These are phyloP conservation scores for Trichophyton benhamiae DNA, from an alignment of 2,329 filamentous ascomycete genomes.

Conservation along the genomic window DNA sequence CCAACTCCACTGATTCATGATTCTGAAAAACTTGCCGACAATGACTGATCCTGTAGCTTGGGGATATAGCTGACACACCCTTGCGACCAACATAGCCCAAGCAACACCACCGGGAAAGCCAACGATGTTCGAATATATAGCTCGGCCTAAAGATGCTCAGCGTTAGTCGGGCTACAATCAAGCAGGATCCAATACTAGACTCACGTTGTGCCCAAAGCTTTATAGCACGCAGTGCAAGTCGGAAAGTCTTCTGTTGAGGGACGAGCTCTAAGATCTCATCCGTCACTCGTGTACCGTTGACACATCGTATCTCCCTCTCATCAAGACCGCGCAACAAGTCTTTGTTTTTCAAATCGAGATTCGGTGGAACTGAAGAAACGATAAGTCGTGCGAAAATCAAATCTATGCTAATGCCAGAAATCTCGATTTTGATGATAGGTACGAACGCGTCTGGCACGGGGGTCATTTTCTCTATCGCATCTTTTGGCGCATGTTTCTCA, in stretches of 20 bases:
- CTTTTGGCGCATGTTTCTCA: slow-evolving; percentile 59
- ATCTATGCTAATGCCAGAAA: slow-evolving; percentile 85
- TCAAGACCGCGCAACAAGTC: slow-evolving; percentile 73
- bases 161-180: background rate
- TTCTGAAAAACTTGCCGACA: slow-evolving; percentile 84
- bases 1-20: slow-evolving; percentile 88
- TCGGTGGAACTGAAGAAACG: slow-evolving; percentile 57
- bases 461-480: slow-evolving; percentile 72
- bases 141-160: slow-evolving; percentile 44
- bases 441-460: slow-evolving; percentile 84
- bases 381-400: slow-evolving; percentile 73
- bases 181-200: slow-evolving; percentile 9
- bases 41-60: slow-evolving; percentile 80
- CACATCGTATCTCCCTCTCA: slow-evolving; percentile 71
- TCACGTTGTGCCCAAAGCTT: slow-evolving; percentile 84
- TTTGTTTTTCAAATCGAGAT: slow-evolving; percentile 69
- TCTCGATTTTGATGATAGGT: slow-evolving; percentile 94
- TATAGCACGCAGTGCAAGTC: slow-evolving; percentile 76
- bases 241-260: slow-evolving; percentile 80
- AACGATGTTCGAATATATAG: slow-evolving; percentile 91
- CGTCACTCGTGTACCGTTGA: slow-evolving; percentile 90
- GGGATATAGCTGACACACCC: slow-evolving; percentile 91
- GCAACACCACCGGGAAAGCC: slow-evolving; percentile 94
- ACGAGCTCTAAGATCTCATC: slow-evolving; percentile 83
- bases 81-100: slow-evolving; percentile 94